Evolutionary conservation across 306 rosid genomes (phyloP), one percentile per base, ranked within the genome.

Genomic region (Canavalia gladiata): DNA sequence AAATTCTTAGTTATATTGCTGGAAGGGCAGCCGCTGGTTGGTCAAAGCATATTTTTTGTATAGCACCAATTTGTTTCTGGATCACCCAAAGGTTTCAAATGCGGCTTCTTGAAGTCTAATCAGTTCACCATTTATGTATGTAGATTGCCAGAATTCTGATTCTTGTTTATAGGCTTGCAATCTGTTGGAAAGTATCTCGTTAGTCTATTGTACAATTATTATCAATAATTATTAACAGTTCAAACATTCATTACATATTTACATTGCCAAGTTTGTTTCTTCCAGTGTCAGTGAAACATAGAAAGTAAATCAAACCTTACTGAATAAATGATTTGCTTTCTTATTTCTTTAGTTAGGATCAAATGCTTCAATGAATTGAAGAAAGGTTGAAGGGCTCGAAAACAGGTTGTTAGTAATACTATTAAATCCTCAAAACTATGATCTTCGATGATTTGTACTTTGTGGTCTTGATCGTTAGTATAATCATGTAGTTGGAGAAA

Each of bases 91-190:
- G 81, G 86, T 72, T 77, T 84, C 73, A 68, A 74, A 78, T 81
- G 82, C 80, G 62, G 86, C 84, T 54, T 77, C 86, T 70, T 74
- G 83, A 62, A 74, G 84, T 72, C 59, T 70, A 81, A 76, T 72
- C 66, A 72, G 81, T 73, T 76, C 62, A 7, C 65, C 72, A 70
- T 29, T 76, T 76, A 56, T 78, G 81, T 81, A 81, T 68, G 75
- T 81, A 74, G 82, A 51, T 84, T 74, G 73, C 80, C 69, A 74
- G 58, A 82, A 56, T 87, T 81, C 65, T 74, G 30, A 77, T 78
- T 81, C 72, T 81, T 84, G 88, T 87, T 81, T 81, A 81, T 87
- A 81, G 86, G 87, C 58, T 87, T 77, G 88, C 79, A 70, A 63
- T 87, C 70, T 81, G 85, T 68, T 62, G 86, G 79, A 46, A 78